Base-by-base conservation (phyloP, 768 basidiomycete genomes). In the Lentinula raphanica region DNA sequence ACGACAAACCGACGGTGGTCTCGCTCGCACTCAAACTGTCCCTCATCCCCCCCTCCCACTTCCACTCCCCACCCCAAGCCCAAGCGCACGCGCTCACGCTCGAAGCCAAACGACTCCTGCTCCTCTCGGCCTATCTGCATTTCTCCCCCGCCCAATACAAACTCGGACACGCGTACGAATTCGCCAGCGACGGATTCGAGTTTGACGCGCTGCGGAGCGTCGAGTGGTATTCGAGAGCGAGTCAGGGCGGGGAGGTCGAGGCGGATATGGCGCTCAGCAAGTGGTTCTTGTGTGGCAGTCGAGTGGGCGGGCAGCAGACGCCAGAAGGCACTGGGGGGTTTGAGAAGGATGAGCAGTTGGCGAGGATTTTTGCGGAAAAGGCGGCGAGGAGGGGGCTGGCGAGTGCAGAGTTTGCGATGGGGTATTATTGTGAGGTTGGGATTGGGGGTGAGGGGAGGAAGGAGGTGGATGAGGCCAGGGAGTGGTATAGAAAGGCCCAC, bases 241-340 rank as follows among this genome's bases (percentile, higher is more conserved):
- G 85, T 58, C 88, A 95, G 71, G 84, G 88, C 59, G 91, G 92
- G 32, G 92, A 97, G 70, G 78, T 82, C 23, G 94, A 98, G 69
- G 96, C 96, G 0, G 94, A 98, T 68, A 95, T 98, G 94, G 95
- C 94, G 2, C 79, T 98, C 54, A 87, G 85, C 70, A 98, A 97
- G 72, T 98, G 96, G 95, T 98, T 97, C 76, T 74, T 98, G 49
- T 95, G 94, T 67, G 95, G 95, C 1, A 71, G 69, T 3, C 85
- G 87, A 0, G 71, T 68, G 12, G 49, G 63, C 21, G 59, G 59
- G 8, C 36, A n/a, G n/a, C n/a, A n/a, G n/a, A n/a, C n/a, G n/a
- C n/a, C n/a, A n/a, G n/a, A n/a, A n/a, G n/a, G n/a, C n/a, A n/a
- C n/a, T n/a, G 82, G 82, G 7, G 73, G 76, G 13, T 94, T 97